Base-by-base conservation (phyloP, 129 eudicot species). In the Tanacetum coccineum region DNA sequence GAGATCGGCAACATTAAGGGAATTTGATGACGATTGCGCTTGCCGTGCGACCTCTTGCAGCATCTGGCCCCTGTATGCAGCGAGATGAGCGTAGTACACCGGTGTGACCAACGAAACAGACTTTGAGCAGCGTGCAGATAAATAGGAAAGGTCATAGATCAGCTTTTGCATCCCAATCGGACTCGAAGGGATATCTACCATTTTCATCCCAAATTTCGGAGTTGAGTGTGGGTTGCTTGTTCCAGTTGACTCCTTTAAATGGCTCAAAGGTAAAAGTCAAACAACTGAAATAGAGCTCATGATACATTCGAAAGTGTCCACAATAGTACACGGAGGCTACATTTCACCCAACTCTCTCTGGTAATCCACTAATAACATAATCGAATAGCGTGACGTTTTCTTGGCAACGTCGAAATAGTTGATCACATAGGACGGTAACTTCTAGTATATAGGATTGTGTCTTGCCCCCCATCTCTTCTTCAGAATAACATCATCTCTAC, bases 41-140 rank as follows among this genome's bases (percentile, higher is more conserved):
- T 76, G 84, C 77, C 50, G 68, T 66, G 25, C 30, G 52, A 62
- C 93, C 50, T 91, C 96, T 42, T 82, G 87, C 65, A 64, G 87
- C 80, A 85, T 19, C 10, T 96, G 81, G 1, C 90, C 97, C 53
- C 96, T 62, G 30, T 83, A 87, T 0, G 96, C 96, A 7, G 81
- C 93, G 19, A 91, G 86, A 52, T 91, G 88, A 1, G 97, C 96
- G 55, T 91, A 91, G 72, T 87, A 83, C 13, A 87, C 97, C 0
- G 96, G 97, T 3, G 97, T 82, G 1, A 87, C 96, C 13, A 91
- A 76, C 0, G 97, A 87, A 9, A 91, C 93, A 0, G 97, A 90
- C 26, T 87, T 85, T 0, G 90, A 82, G 72, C 94, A 91, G 1
- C 97, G 81, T 28, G 85, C 96, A 71, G 76, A 91, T 9, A 87